Evolutionary conservation across 2,329 filamentous ascomycete species (phyloP).

Genomic region (Colletotrichum agaves): DNA sequence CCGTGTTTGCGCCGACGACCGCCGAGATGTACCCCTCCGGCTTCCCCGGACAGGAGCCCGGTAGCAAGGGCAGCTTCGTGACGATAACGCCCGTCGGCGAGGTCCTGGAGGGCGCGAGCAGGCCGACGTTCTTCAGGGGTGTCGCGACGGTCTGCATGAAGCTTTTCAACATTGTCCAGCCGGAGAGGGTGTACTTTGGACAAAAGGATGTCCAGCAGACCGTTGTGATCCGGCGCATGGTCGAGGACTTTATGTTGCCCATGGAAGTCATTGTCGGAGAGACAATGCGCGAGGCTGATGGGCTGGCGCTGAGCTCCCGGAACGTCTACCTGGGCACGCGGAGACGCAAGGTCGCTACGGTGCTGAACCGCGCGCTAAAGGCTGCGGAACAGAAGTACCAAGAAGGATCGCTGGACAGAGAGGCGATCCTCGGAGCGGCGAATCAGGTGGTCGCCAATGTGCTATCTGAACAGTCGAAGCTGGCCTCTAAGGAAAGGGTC

Average conservation of each 20-base stretch:
- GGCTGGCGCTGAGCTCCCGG: conserved; percentile 88
- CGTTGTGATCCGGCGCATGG: conserved; percentile 86
- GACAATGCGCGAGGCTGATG: conserved; percentile 82
- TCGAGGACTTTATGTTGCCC: conserved; percentile 86
- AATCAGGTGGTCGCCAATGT: conserved; percentile 66
- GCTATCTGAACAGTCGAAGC: conserved; percentile 68
- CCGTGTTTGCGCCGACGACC: conserved; percentile 87
- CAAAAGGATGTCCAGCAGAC: conserved; percentile 99
- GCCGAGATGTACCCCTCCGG: conserved; percentile 89
- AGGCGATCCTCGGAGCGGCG: conserved; percentile 78
- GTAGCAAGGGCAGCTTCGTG: conserved; percentile 88
- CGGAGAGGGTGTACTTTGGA: conserved; percentile 86
- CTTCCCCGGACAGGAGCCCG: conserved; percentile 75
- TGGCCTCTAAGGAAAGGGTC: conserved; percentile 70
- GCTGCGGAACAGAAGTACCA: conserved; percentile 77
- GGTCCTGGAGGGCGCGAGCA: conserved; percentile 83
- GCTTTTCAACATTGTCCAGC: conserved; percentile 61
- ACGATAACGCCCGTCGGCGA: conserved; percentile 86
- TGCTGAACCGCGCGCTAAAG: conserved; percentile 75
- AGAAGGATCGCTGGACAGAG: conserved; percentile 61
- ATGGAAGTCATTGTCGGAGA: conserved; percentile 78
- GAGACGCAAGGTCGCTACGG: conserved; percentile 76
- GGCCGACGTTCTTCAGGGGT: conserved; percentile 95
- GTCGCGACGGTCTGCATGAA: conserved; percentile 98
- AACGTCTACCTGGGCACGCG: conserved; percentile 91